These are phyloP conservation scores for Coemansia sp. DNA, from an alignment of 371 early-diverging fungal genomes.

Conservation along the genomic window DNA sequence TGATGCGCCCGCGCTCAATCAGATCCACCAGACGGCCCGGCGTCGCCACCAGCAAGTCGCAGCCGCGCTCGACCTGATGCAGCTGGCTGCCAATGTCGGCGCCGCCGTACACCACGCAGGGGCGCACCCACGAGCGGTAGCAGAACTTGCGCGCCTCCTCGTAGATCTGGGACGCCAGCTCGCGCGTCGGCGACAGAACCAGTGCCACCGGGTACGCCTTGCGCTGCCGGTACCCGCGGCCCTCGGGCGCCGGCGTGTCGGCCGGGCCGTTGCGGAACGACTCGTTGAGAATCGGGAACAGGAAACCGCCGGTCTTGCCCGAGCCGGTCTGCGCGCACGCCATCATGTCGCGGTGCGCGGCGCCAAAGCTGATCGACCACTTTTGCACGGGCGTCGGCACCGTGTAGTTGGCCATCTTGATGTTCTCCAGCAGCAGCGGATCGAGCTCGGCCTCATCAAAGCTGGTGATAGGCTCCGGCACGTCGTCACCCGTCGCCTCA, in stretches of 20 bases:
- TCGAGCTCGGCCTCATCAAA: slow-evolving; percentile 74
- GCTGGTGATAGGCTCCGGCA: slow-evolving; percentile 73
- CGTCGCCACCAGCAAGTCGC: slow-evolving; percentile 96
- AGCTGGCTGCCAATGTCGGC: slow-evolving; percentile 91
- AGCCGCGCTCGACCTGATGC: slow-evolving; percentile 84
- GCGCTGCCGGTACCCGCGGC: slow-evolving; percentile 74
- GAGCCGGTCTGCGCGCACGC: slow-evolving; percentile 94
- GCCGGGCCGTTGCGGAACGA: slow-evolving; percentile 86
- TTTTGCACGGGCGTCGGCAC: slow-evolving; percentile 95
- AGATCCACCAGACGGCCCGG: slow-evolving; percentile 97
- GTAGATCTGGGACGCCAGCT: slow-evolving; percentile 95
- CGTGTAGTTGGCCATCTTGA: slow-evolving; percentile 85
- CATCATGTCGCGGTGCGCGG: slow-evolving; percentile 71
- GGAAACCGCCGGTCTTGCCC: slow-evolving; percentile 88
- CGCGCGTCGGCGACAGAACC: slow-evolving; percentile 97
- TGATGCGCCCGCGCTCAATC: slow-evolving; percentile 86
- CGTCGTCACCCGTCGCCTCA: slow-evolving; percentile 82
- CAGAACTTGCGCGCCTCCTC: slow-evolving; percentile 85
- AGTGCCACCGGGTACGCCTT: slow-evolving; percentile 83
- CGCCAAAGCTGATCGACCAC: slow-evolving; percentile 70
- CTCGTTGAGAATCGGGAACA: slow-evolving; percentile 86
- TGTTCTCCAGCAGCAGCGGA: slow-evolving; percentile 85
- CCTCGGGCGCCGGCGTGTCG: slow-evolving; percentile 55
- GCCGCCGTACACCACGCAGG: slow-evolving; percentile 97
- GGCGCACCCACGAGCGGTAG: slow-evolving; percentile 85